Evolutionary conservation across 345 rosid genomes (phyloP), one percentile per base, ranked within the genome.

Genomic region (Salix brachista): DNA sequence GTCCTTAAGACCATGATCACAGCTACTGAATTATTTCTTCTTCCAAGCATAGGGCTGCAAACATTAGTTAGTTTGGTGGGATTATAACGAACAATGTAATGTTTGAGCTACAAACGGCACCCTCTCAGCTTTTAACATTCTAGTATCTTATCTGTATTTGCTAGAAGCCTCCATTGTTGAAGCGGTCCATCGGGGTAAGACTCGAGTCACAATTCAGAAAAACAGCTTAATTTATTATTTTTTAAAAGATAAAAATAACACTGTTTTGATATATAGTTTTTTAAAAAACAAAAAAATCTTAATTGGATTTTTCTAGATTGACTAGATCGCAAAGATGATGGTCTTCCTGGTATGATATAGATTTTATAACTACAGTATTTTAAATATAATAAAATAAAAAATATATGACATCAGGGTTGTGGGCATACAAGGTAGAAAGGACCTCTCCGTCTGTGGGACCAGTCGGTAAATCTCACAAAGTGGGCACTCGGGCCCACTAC

Each of bases 1-100:
- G 58, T 62, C 69, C 60, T 25, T 23, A 19, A 62, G 65, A 61
- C 14, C 60, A 74, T 74, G 60, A 74, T 74, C 46, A 28, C 34
- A 64, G 44, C 69, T 44, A 30, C 60, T 18, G 32, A 74, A 64
- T 62, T 64, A 42, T 62, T 28, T 36, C 26, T 61, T n/a, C 65
- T 39, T 3, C 69, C 9, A 17, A 10, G 62, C 23, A 42, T 60
- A 61, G 46, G 46, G 46, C 13, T 42, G 25, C 61, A 32, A 41
- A 28, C 46, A 74, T 74, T 62, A 61, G 67, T 73, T 41, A 39
- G 23, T 52, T n/a, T 64, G 5, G 68, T 73, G 69, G 28, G 68
- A 42, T 14, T 26, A 1, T 26, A 41, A 25, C 52, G 8, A 21
- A 56, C 75, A 13, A 72, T 39, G 14, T 39, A 13, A 72, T 39